A percentile compares a stretch with the other conserved stretches of the same genome.
Conservation (phyloP, 768 basidiomycete genomes). For the Podaxis sp. region DNA sequence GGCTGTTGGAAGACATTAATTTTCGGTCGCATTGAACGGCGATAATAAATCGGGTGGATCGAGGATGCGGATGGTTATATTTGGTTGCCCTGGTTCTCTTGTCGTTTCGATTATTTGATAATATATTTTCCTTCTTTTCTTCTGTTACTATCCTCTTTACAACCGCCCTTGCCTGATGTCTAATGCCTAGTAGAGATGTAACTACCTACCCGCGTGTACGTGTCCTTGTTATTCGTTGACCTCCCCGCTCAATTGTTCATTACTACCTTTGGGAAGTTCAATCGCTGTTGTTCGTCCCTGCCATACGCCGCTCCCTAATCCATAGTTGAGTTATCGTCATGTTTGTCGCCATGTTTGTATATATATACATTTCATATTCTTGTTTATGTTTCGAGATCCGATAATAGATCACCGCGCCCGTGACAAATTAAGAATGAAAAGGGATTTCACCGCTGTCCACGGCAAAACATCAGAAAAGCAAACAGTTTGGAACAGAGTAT, state of each 20-base stretch:
- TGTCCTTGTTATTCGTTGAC: neutral
- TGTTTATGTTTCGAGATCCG: neutral
- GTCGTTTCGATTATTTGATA: neutral
- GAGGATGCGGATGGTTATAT: neutral
- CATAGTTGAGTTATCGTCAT: neutral
- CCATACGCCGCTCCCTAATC: too few species aligned
- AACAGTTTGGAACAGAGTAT: neutral
- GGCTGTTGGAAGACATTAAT: slow-evolving; percentile 42
- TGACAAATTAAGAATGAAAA: neutral
- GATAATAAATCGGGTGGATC: neutral
- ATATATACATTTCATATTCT: neutral
- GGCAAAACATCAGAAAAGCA: neutral
- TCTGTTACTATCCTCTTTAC: neutral
- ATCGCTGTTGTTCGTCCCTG: too few species aligned
- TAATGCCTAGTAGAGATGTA: neutral
- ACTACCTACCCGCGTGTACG: neutral
- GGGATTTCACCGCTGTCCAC: neutral
- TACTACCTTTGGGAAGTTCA: too few species aligned
- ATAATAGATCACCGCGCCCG: neutral
- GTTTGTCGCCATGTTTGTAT: neutral
- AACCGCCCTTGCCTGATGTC: too few species aligned
- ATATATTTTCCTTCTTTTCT: neutral
- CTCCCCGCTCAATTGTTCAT: neutral
- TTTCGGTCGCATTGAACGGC: neutral
- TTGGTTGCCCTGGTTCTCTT: neutral